These are phyloP conservation scores for Endotrypanum monterogeii DNA, from an alignment of 208 protist species.

Conservation along the genomic window DNA sequence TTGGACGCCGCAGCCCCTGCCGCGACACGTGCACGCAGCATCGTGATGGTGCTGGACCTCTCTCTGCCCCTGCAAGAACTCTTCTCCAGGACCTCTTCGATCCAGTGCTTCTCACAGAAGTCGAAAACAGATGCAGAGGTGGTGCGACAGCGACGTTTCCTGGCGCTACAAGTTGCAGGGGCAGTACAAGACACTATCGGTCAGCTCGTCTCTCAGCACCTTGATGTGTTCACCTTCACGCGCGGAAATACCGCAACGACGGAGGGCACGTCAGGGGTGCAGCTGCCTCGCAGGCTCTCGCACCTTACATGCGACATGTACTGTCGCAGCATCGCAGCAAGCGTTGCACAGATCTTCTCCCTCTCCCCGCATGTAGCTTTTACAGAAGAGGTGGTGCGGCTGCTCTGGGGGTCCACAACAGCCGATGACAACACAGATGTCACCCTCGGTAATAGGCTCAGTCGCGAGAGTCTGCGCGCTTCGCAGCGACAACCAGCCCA, in stretches of 20 bases:
- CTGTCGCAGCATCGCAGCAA: conserved; percentile 65
- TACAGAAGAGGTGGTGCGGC: conserved; percentile 50
- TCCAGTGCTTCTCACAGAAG: neutral
- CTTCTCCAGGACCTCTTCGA: neutral
- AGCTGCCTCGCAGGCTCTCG: neutral
- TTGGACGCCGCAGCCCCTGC: neutral
- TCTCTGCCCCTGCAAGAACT: conserved; percentile 7
- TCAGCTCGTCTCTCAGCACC: conserved; percentile 45
- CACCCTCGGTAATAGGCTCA: neutral
- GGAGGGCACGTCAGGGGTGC: neutral
- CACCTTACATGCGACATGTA: conserved; percentile 21
- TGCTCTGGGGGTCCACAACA: conserved; percentile 32
- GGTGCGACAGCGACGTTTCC: neutral
- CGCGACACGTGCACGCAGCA: conserved; percentile 14
- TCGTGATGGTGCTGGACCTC: conserved; percentile 43
- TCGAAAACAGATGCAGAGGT: neutral
- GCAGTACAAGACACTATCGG: conserved; percentile 40
- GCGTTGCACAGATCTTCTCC: conserved; percentile 53
- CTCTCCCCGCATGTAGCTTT: conserved; percentile 52
- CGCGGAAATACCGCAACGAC: neutral
- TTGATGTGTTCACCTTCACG: conserved; percentile 45
- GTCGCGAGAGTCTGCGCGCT: neutral
- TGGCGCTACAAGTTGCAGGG: conserved; percentile 35
- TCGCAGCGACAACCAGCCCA: neutral
- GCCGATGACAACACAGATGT: neutral